Percentiles rank a stretch among this genome's conserved stretches.
These are phyloP conservation scores for Lasiodiplodia citricola DNA, from an alignment of 2,329 filamentous ascomycete species.

Conservation along the genomic window DNA sequence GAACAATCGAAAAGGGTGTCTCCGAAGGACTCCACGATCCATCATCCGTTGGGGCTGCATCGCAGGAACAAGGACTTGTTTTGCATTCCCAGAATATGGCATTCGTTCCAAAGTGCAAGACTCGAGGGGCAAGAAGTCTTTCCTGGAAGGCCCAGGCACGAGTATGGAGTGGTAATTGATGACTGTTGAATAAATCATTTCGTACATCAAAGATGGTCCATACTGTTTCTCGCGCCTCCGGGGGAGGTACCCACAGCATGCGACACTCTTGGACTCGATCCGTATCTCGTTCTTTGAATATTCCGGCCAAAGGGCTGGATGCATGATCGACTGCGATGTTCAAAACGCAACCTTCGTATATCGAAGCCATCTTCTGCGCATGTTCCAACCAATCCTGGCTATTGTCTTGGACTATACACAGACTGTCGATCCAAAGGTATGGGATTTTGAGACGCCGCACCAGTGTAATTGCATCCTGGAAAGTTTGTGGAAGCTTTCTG, in stretches of 20 bases:
- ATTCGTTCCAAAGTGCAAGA: not conserved
- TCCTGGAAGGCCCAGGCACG: not conserved
- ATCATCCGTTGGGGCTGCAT: not conserved
- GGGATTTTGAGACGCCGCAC: slow-evolving; percentile 28
- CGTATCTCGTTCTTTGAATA: no score
- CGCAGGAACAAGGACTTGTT: not conserved
- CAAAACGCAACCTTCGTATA: not conserved
- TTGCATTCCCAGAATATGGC: not conserved
- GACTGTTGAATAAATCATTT: no score
- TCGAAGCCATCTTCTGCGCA: not conserved
- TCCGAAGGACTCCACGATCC: no score
- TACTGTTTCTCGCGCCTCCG: no score
- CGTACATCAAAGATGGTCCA: no score
- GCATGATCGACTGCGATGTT: no score
- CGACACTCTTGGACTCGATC: no score
- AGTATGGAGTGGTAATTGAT: no score
- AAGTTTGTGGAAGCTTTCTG: not conserved
- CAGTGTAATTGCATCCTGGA: not conserved
- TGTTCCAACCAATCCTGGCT: not conserved
- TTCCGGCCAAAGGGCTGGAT: no score
- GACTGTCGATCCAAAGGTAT: not conserved
- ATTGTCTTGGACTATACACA: not conserved
- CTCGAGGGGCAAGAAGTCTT: not conserved
- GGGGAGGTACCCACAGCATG: no score
- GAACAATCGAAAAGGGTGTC: not conserved